These are phyloP conservation scores for Penicillium crystallinum DNA, from an alignment of 495 filamentous ascomycete genomes.

Conservation along the genomic window DNA sequence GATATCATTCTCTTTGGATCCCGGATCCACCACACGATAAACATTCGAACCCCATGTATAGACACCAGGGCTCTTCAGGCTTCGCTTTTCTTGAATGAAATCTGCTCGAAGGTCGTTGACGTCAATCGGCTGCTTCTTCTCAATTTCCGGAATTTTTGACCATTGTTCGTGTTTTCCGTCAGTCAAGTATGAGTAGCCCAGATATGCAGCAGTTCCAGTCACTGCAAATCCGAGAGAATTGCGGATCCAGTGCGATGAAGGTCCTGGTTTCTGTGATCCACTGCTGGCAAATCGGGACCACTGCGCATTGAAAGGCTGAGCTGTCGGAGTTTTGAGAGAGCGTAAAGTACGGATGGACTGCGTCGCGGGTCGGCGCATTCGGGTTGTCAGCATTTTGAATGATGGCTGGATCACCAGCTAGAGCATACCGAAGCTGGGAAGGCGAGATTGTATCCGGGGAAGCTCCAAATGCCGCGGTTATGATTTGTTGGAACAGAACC, in stretches of 20 bases:
- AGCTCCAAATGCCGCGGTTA: slow-evolving; percentile 5
- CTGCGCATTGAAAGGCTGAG: slow-evolving; percentile 19
- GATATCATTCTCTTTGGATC: slow-evolving; percentile 67
- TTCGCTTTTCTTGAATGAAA: slow-evolving; percentile 80
- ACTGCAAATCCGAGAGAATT: slow-evolving; percentile 32
- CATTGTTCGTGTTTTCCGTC: slow-evolving; percentile 15
- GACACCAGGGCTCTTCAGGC: slow-evolving; percentile 83
- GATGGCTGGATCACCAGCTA: not conserved
- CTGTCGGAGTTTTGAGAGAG: slow-evolving; percentile 11
- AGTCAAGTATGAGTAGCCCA: slow-evolving; percentile 33
- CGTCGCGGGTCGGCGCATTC: slow-evolving; percentile 23
- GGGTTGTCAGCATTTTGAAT: slow-evolving; percentile 29
- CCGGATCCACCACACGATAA: slow-evolving; percentile 79
- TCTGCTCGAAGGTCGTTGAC: slow-evolving; percentile 62
- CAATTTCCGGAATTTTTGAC: slow-evolving; percentile 13
- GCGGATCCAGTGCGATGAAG: slow-evolving; percentile 31
- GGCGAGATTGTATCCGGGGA: slow-evolving; percentile 14
- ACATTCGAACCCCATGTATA: slow-evolving; percentile 91
- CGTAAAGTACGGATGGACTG: slow-evolving; percentile 17
- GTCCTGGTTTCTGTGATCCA: slow-evolving; percentile 12
- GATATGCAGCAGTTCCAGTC: slow-evolving; percentile 32
- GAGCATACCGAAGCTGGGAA: slow-evolving; percentile 5
- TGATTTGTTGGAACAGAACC: slow-evolving; percentile 28
- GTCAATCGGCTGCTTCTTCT: slow-evolving; percentile 22
- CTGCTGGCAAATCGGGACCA: slow-evolving; percentile 32